Evolutionary conservation across 2,329 filamentous ascomycete genomes (phyloP), one percentile per base, ranked within the genome.

Genomic region (Trichophaea hybrida): DNA sequence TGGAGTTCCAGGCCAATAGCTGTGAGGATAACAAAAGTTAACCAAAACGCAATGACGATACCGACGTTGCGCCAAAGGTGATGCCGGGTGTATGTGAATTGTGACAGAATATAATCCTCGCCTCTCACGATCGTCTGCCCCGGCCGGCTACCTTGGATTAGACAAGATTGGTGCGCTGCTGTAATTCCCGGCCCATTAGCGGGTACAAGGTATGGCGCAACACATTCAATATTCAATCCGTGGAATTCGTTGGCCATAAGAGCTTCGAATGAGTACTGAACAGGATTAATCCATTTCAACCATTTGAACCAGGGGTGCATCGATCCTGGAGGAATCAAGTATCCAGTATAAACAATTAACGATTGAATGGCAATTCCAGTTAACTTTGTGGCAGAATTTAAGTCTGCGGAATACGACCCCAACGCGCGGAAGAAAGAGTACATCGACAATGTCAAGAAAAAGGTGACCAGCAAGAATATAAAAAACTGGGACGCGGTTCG

Each of bases 371-470:
- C 69, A 54, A 77, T 71, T 35, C 76, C 75, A 6, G 74, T 73
- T 54, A 84, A 72, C 5, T 82, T 74, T 7, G 84, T 80, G 0
- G 82, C 82, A 62, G 82, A 80, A 65, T 85, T 80, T 51, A 85
- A 82, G 0, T 77, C 77, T 1, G 78, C 79, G 1, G 79, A 83
- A 31, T 84, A 71, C 0, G 81, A 76, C 0, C 81, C 83, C 64
- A 86, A 80, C 74, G 83, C 81, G 1, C 83, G 78, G 69, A 84
- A 86, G 17, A 86, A 71, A 4, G 56, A 73, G 59, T 80, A 80
- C 67, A 79, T 80, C 0, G 72, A 74, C 72, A 79, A 75, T 0
- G 80, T 79, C 12, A 77, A 71, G 0, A 73, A 68, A 66, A 77
- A 82, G 15, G 80, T 73, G 8, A 80, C 75, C 1, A 83, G 69